These are phyloP conservation scores for Epichloe uncinata DNA, from an alignment of 2,329 filamentous ascomycete species.

Conservation along the genomic window DNA sequence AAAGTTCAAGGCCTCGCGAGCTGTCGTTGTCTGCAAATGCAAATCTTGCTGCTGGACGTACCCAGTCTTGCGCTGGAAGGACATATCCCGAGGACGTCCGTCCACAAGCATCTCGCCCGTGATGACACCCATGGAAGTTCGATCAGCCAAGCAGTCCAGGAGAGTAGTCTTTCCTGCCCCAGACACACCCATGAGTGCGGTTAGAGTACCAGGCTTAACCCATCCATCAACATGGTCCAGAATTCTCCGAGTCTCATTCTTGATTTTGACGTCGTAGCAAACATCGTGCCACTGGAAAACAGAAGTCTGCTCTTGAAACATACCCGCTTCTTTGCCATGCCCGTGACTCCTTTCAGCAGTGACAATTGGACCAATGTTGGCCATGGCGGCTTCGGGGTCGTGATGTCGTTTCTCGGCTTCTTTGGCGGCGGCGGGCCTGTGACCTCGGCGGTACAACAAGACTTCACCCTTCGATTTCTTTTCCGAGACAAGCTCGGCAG, in stretches of 20 bases:
- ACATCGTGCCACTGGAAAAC: constrained; percentile 81
- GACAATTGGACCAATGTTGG: constrained; percentile 33
- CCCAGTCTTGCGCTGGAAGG: constrained; percentile 84
- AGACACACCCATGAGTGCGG: constrained; percentile 81
- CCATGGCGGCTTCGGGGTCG: constrained; percentile 41
- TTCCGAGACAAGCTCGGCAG: constrained; percentile 51
- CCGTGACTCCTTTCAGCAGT: constrained; percentile 29
- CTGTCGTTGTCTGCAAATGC: constrained; percentile 71
- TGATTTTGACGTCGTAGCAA: constrained; percentile 67
- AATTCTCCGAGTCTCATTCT: constrained; percentile 59
- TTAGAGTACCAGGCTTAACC: constrained; percentile 86
- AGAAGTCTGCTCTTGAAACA: constrained; percentile 46
- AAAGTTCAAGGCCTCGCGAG: constrained; percentile 78
- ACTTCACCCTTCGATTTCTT: constrained; percentile 66
- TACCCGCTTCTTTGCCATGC: constrained; percentile 26
- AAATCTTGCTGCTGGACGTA: constrained; percentile 92
- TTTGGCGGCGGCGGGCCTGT: constrained; percentile 42
- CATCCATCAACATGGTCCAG: constrained; percentile 81
- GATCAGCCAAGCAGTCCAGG: constrained; percentile 71
- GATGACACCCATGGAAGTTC: constrained; percentile 81
- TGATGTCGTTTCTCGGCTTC: constrained; percentile 49
- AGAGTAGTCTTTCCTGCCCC: constrained; percentile 93
- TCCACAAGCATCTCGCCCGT: constrained; percentile 66
- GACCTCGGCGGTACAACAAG: constrained; percentile 59
- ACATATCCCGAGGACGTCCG: constrained; percentile 54